phyloP scores from a whole-genome alignment of 2,329 filamentous ascomycete genomes.

The Cercospora citrullina region DNA sequence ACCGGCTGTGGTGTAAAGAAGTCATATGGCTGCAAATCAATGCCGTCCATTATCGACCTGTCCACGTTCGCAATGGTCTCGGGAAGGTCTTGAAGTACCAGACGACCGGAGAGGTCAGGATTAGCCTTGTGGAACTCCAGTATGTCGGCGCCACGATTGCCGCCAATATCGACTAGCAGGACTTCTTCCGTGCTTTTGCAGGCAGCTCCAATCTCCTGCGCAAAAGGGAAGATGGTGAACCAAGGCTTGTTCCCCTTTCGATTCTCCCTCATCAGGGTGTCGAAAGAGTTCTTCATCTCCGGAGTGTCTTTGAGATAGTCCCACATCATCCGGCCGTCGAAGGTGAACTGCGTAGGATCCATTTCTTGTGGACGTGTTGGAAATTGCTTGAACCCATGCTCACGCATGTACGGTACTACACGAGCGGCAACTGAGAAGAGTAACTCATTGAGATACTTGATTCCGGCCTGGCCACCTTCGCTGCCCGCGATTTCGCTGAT shows the following conservation, averaged over 20 bases:
- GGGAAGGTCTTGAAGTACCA: conserved; percentile 35
- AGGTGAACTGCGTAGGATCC: conserved; percentile 16
- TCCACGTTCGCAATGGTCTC: conserved; percentile 27
- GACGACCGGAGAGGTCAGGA: conserved; percentile 22
- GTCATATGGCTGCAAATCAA: conserved; percentile 27
- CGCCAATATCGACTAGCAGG: conserved; percentile 34
- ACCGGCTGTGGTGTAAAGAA: conserved; percentile 34
- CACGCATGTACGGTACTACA: conserved; percentile 18
- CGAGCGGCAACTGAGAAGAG: conserved; percentile 15
- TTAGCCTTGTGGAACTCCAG: conserved; percentile 20
- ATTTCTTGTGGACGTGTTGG: conserved; percentile 14
- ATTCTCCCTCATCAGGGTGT: conserved; percentile 16
- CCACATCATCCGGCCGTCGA: conserved; percentile 15
- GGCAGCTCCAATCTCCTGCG: conserved; percentile 6
- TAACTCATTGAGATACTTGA: conserved; percentile 17
- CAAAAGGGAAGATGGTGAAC: conserved; percentile 17
- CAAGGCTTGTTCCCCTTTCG: conserved; percentile 14
- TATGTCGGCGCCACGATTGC: conserved; percentile 31
- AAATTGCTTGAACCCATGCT: conserved; percentile 18
- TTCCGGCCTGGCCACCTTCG: conserved; percentile 13
- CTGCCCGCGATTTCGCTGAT: conserved; percentile 15
- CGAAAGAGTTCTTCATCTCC: conserved; percentile 16
- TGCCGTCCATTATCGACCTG: conserved; percentile 15
- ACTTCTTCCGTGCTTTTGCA: conserved; percentile 19
- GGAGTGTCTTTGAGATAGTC: conserved; percentile 17